phyloP scores from a whole-genome alignment of 768 basidiomycete species.

The Termitomyces heimii region DNA sequence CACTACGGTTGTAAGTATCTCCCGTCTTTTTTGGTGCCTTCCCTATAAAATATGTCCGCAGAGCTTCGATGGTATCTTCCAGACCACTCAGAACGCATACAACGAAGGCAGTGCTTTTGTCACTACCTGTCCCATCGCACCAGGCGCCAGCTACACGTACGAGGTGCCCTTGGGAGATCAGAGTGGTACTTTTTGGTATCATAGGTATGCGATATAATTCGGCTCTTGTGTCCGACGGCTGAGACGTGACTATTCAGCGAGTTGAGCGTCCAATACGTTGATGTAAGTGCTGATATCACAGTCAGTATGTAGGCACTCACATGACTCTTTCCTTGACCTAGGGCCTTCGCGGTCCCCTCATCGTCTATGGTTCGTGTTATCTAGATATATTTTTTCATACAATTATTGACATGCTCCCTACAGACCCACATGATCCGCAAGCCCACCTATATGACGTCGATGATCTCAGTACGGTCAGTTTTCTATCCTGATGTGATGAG shows the following conservation, averaged over 20 bases:
- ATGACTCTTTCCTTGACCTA: neutral
- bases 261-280: slow-evolving; percentile 23
- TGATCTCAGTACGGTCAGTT: slow-evolving; percentile 9
- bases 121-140: slow-evolving; percentile 37
- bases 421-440: slow-evolving; percentile 1
- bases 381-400: neutral
- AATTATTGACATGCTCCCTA: neutral
- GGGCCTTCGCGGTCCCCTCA: slow-evolving; percentile 27
- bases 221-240: neutral
- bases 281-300: slow-evolving; percentile 12
- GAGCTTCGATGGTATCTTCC: slow-evolving; percentile 25
- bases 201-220: slow-evolving; percentile 12
- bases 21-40: neutral
- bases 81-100: slow-evolving; percentile 15
- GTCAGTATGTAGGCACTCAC: neutral
- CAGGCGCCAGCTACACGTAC: slow-evolving; percentile 30
- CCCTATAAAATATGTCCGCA: neutral
- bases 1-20: slow-evolving; percentile 19
- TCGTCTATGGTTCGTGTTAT: slow-evolving; percentile 24
- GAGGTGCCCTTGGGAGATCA: slow-evolving; percentile 28
- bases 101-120: slow-evolving; percentile 34
- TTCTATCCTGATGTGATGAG: neutral
- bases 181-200: slow-evolving; percentile 39
- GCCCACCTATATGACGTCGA: slow-evolving; percentile 13
- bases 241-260: slow-evolving; percentile 8